Evolutionary conservation across 768 basidiomycete genomes (phyloP).

Genomic region (Boletus patriciae): DNA sequence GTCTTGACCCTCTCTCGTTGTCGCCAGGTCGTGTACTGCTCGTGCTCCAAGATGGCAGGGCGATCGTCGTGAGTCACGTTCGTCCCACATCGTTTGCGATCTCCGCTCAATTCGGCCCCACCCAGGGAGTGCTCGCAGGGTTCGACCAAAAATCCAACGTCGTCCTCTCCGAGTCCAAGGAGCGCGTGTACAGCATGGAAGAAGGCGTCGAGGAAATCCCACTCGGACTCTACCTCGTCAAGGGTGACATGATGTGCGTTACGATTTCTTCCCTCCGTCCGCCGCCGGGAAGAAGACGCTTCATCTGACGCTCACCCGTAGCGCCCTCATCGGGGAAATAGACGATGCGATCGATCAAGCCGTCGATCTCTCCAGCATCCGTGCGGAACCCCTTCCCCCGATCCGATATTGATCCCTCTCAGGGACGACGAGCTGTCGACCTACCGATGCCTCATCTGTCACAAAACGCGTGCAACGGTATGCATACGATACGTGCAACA

Average conservation of each 20-base stretch:
- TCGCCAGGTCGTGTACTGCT: conserved; percentile 81
- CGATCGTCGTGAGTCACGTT: conserved; percentile 72
- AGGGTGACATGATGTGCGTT: conserved; percentile 98
- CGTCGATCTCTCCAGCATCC: conserved; percentile 72
- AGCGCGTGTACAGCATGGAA: conserved; percentile 88
- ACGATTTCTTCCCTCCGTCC: not conserved
- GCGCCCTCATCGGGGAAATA: conserved; percentile 80
- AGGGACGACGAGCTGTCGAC: not conserved
- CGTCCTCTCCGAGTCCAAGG: conserved; percentile 90
- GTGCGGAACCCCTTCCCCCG: conserved; percentile 83
- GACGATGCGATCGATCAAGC: conserved; percentile 80
- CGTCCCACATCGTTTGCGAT: not conserved
- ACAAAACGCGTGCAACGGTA: not conserved
- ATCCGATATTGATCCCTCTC: conserved; percentile 61
- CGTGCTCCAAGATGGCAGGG: conserved; percentile 93
- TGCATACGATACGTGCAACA: not conserved
- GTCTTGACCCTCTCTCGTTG: not conserved
- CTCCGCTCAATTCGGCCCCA: not conserved
- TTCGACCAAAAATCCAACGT: conserved; percentile 96
- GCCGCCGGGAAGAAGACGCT: not conserved
- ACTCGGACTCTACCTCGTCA: conserved; percentile 93
- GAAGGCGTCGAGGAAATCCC: conserved; percentile 94
- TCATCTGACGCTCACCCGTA: conserved; percentile 22
- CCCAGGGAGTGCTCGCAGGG: conserved; percentile 84
- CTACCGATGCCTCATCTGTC: not conserved